Percentiles rank a stretch among this genome's conserved stretches.
phyloP scores from a whole-genome alignment of 768 basidiomycete genomes.

The Kwoniella mangroviensis region DNA sequence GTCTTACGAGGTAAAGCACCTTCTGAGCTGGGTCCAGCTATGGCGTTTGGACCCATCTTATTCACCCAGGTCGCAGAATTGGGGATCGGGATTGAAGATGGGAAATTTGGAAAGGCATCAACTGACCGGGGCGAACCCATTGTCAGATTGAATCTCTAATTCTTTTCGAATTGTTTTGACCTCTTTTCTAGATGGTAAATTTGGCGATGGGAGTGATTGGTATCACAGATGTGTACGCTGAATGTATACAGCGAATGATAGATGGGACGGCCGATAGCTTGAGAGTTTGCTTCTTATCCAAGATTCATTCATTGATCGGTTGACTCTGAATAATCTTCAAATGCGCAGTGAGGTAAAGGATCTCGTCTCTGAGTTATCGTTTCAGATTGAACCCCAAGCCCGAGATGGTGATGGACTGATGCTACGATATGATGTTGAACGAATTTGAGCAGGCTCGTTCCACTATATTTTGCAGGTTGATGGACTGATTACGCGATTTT shows the following conservation, averaged over 20 bases:
- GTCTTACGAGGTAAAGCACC: slow-evolving; percentile 31
- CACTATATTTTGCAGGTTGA: no score
- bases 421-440: no score
- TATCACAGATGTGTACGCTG: no score
- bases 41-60: slow-evolving; percentile 29
- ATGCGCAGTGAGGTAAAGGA: no score
- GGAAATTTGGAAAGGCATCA: not conserved
- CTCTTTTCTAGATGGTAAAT: not conserved
- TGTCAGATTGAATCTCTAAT: slow-evolving; percentile 6
- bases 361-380: no score
- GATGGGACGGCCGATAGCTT: not conserved
- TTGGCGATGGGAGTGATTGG: no score
- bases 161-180: not conserved
- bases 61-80: slow-evolving; percentile 1
- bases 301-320: not conserved
- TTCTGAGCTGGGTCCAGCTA: slow-evolving; percentile 44
- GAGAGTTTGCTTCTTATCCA: not conserved
- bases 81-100: slow-evolving; percentile 28
- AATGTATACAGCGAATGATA: not conserved
- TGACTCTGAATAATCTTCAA: not conserved
- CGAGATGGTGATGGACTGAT: no score
- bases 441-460: no score
- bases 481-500: no score
- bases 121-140: slow-evolving; percentile 13
- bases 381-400: no score